Base-by-base conservation (phyloP, 139 green algal genomes). In the Asterochloris sp. region DNA sequence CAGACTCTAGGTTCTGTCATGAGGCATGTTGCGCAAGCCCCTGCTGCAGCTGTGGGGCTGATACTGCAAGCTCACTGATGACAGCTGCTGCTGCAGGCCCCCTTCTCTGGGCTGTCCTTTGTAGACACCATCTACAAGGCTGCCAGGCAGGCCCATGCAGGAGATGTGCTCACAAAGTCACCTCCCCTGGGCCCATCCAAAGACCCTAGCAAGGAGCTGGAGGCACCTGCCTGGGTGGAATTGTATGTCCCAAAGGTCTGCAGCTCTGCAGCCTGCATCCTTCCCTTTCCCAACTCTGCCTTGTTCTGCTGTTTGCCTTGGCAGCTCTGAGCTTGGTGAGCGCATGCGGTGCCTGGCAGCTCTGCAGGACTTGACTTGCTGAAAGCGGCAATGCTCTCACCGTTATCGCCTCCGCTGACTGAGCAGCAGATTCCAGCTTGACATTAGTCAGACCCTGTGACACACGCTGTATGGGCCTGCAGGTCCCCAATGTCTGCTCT, bases 401-500 rank as follows among this genome's bases (percentile, higher is more conserved):
- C 24, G 2, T 38, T 38, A 1, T 60, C 9, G 24, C 1, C 23
- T 21, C 2, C 9, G 71, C 54, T 23, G 15, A 8, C 28, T n/a
- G 13, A 64, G 27, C 11, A 66, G 11, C 16, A 28, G 38, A 79
- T 63, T 23, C n/a, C 16, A 11, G 9, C 17, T 10, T 61, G 21
- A 13, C 26, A 61, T 61, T 19, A 11, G 13, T n/a, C 60, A 23
- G 26, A 54, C 28, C 29, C 29, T 12, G n/a, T 15, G 13, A n/a
- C 17, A 69, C 17, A 47, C 60, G 9, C 62, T 38, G 24, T 12
- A 47, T 19, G 17, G 9, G 23, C 62, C 61, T 78, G 38, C 77
- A 89, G 83, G 66, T 90, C 71, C 87, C 87, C 24, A 26, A 27
- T 23, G 76, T 73, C 11, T 87, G 82, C 24, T 82, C 76, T 11